A percentile compares a stretch with the other conserved stretches of the same genome.
Conservation (phyloP, 805 yeast species). For the Candida taoyuanica region DNA sequence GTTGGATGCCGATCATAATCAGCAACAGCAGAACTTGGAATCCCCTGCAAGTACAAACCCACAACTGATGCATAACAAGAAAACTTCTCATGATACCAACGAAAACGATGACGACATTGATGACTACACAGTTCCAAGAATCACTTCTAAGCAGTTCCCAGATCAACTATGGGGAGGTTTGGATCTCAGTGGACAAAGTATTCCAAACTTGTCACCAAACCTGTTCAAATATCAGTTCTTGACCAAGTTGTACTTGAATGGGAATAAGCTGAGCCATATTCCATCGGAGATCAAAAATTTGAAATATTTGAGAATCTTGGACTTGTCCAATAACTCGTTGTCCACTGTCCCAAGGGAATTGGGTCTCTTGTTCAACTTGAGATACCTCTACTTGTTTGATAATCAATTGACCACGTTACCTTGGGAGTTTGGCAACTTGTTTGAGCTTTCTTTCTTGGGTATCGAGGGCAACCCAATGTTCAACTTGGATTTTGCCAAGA, state of each 20-base stretch:
- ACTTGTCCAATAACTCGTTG: constrained; percentile 74
- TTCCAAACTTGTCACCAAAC: constrained; percentile 63
- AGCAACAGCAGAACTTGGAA: constrained; percentile 10
- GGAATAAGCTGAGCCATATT: constrained; percentile 65
- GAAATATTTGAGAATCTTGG: constrained; percentile 73
- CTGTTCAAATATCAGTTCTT: constrained; percentile 78
- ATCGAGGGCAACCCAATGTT: constrained; percentile 84
- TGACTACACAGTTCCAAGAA: constrained; percentile 65
- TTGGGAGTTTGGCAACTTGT: constrained; percentile 76
- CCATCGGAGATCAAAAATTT: constrained; percentile 69
- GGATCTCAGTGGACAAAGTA: constrained; percentile 87
- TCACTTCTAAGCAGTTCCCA: constrained; percentile 45
- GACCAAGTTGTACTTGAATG: constrained; percentile 81
- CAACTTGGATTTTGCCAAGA: constrained; percentile 56
- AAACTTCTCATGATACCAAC: constrained; percentile 36
- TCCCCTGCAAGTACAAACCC: constrained; percentile 14
- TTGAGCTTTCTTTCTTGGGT: constrained; percentile 82
- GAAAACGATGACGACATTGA: constrained; percentile 29
- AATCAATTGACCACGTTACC: constrained; percentile 77
- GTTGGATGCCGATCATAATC: constrained; percentile 25
- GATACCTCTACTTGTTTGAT: constrained; percentile 83
- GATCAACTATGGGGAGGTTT: constrained; percentile 92
- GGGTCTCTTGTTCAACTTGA: constrained; percentile 75
- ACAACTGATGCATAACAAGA: constrained; percentile 35
- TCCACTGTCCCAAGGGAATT: constrained; percentile 75